Base-by-base conservation (phyloP, 768 basidiomycete species). In the Mycena haematopus region DNA sequence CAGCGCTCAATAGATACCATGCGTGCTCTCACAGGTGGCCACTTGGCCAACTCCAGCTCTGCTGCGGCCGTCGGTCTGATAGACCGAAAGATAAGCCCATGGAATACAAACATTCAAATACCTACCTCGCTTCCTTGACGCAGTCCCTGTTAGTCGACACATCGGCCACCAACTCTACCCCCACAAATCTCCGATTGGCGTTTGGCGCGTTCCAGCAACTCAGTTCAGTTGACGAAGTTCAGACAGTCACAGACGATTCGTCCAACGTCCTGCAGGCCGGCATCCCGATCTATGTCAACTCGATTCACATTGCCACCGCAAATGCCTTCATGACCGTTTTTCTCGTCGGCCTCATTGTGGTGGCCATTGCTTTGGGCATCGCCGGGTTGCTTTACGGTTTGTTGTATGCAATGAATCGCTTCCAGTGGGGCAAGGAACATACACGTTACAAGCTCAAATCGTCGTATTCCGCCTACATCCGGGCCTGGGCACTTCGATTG, bases 271-370 rank as follows among this genome's bases (percentile, higher is more conserved):
- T 96, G 21, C 78, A 90, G 65, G 89, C 91, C 21, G 95, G 94
- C 22, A 75, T 96, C 24, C 93, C 94, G 5, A 89, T 92, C 33
- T 96, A 89, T 68, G 87, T 86, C 64, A 94, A 90, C 70, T 84
- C 85, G 15, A 74, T 92, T 25, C 85, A 87, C 56, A 90, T 98
- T 60, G 87, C 91, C 11, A 90, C 89, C 0, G 90, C 90, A 57
- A 96, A 97, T 76, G 90, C 90, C 8, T 97, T 93, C 77, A 91
- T 92, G 84, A 95, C 93, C 6, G 77, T 88, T n/a, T 96, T 97
- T 74, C 77, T 96, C 46, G 79, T 84, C 50, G 79, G 80, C 11
- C 82, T 98, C 68, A 86, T 93, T 56, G 71, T 92, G 36, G 75
- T 89, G 60, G 89, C 85, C 17, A 83, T 93, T 64, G 76, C 84